These are phyloP conservation scores for Diaporthe humulicola DNA, from an alignment of 2,329 filamentous ascomycete species.

Conservation along the genomic window DNA sequence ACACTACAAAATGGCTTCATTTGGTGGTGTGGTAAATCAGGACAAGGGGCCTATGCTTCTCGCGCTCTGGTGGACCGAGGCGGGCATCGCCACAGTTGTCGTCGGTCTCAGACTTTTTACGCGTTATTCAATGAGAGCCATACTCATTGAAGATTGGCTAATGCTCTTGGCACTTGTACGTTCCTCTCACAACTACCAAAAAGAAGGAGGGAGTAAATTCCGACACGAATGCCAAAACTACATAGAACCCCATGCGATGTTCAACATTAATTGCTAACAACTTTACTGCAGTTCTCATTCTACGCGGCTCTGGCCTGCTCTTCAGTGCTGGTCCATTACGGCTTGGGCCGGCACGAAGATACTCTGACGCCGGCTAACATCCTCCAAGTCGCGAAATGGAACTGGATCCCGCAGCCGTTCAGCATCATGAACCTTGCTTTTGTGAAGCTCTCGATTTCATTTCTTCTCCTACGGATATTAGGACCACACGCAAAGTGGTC, in stretches of 20 bases:
- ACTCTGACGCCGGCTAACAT: neutral
- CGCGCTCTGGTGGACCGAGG: neutral
- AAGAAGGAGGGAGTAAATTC: neutral
- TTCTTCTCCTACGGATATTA: neutral
- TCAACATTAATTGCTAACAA: neutral
- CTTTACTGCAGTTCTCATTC: neutral
- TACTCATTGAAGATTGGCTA: constrained; percentile 20
- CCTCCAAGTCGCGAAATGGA: constrained; percentile 14
- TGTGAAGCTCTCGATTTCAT: constrained; percentile 5
- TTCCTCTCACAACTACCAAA: neutral
- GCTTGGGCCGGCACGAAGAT: constrained; percentile 5
- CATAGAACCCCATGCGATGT: fast-evolving
- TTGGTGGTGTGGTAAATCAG: neutral
- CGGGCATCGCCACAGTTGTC: neutral
- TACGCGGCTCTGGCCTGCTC: neutral
- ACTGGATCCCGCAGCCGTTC: constrained; percentile 18
- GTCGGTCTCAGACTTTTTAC: constrained; percentile 14
- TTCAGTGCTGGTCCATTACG: constrained; percentile 7
- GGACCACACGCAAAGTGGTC: neutral
- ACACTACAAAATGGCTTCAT: neutral
- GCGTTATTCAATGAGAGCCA: constrained; percentile 5
- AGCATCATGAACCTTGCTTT: constrained; percentile 4
- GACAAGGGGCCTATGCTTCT: constrained; percentile 14
- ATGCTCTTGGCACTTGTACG: constrained; percentile 15
- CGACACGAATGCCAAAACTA: neutral